Conservation (phyloP, 768 basidiomycete genomes). For the Leccinum ochraceum region DNA sequence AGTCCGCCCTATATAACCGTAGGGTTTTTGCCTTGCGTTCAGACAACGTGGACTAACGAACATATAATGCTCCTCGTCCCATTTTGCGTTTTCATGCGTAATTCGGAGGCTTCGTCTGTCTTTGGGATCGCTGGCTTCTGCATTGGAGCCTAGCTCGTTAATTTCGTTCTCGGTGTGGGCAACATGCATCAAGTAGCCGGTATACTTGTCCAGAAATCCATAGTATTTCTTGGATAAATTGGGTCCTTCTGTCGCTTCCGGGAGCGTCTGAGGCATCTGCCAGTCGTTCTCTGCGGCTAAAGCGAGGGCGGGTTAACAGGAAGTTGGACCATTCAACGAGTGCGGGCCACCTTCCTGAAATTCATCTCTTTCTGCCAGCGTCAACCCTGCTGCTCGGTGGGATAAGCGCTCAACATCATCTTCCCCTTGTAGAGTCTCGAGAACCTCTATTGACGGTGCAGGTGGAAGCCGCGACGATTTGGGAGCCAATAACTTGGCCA, state of each 20-base stretch:
- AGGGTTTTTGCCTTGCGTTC: constrained; percentile 2
- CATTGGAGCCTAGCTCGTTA: constrained; percentile 72
- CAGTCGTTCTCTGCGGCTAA: constrained; percentile 79
- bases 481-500: constrained; percentile 77
- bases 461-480: constrained; percentile 40
- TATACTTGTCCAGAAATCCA: constrained; percentile 75
- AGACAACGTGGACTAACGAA: constrained; percentile 36
- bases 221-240: constrained; percentile 52
- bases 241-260: constrained; percentile 41
- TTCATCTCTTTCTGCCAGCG: constrained; percentile 53
- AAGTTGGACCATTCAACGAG: not conserved
- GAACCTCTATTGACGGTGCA: constrained; percentile 58
- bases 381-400: constrained; percentile 43
- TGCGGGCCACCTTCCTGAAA: constrained; percentile 52
- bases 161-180: constrained; percentile 78
- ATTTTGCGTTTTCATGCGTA: constrained; percentile 72
- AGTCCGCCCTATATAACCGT: constrained; percentile 65
- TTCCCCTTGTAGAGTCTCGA: constrained; percentile 33
- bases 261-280: constrained; percentile 67
- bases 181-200: constrained; percentile 74
- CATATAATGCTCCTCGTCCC: constrained; percentile 87
- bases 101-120: constrained; percentile 58
- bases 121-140: constrained; percentile 51
- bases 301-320: constrained; percentile 6
- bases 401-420: constrained; percentile 44